phyloP scores from a whole-genome alignment of 257 asterid species.

The Plantago ovata region DNA sequence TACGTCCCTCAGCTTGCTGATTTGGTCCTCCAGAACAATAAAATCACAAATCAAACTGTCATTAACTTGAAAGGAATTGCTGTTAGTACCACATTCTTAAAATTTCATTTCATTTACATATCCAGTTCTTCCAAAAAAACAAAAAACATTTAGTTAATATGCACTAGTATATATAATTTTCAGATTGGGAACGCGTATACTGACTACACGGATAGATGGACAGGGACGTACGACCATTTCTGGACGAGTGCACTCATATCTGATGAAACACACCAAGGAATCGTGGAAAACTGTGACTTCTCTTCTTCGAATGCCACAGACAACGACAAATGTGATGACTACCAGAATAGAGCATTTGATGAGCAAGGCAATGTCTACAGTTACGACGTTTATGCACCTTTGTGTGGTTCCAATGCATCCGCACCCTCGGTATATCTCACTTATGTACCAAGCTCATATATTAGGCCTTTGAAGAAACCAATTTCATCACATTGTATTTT shows the following conservation, averaged over 20 bases:
- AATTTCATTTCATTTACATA: not conserved
- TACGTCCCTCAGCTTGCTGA: slow-evolving; percentile 67
- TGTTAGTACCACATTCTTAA: slow-evolving; percentile 27
- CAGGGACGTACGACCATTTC: slow-evolving; percentile 41
- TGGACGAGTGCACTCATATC: slow-evolving; percentile 66
- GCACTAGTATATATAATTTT: not conserved
- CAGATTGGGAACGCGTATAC: slow-evolving; percentile 58
- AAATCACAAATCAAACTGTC: slow-evolving; percentile 37
- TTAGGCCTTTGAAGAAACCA: not conserved
- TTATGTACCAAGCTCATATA: not conserved
- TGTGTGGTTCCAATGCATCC: slow-evolving; percentile 34
- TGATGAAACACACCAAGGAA: slow-evolving; percentile 50
- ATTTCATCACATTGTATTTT: not conserved
- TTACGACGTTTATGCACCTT: slow-evolving; percentile 49
- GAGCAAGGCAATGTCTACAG: slow-evolving; percentile 22
- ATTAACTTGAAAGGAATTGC: slow-evolving; percentile 56
- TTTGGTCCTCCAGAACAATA: slow-evolving; percentile 44
- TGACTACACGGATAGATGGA: slow-evolving; percentile 26
- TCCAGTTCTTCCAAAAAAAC: not conserved
- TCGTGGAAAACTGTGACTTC: slow-evolving; percentile 41
- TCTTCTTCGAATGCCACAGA: slow-evolving; percentile 20
- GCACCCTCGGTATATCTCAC: slow-evolving; percentile 30
- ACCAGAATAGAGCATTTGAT: slow-evolving; percentile 11
- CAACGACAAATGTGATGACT: slow-evolving; percentile 24
- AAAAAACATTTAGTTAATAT: not conserved